A percentile compares a stretch with the other conserved stretches of the same genome.
These are phyloP conservation scores for Penicillium subrubescens DNA, from an alignment of 495 filamentous ascomycete genomes.

Conservation along the genomic window DNA sequence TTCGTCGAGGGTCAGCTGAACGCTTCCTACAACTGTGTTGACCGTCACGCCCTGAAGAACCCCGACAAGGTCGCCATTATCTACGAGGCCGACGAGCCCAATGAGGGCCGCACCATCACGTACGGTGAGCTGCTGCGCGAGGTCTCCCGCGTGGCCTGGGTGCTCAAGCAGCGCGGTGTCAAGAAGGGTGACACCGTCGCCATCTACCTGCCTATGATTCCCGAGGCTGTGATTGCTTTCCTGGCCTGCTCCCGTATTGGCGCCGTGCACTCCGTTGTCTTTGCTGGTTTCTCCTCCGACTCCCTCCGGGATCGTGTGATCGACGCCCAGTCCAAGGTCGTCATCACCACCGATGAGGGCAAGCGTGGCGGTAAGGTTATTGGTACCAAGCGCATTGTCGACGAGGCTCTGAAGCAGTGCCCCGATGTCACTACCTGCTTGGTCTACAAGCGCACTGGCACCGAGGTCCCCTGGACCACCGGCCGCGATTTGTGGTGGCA, in stretches of 20 bases:
- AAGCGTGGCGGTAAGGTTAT: constrained; percentile 98
- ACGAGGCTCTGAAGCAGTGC: constrained; percentile 96
- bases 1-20: constrained; percentile 93
- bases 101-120: constrained; percentile 84
- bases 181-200: constrained; percentile 97
- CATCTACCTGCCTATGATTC: constrained; percentile 98
- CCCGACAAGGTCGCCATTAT: constrained; percentile 93
- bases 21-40: constrained; percentile 96
- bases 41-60: constrained; percentile 91
- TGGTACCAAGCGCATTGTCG: constrained; percentile 98
- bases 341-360: constrained; percentile 96
- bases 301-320: constrained; percentile 94
- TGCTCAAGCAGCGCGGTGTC: constrained; percentile 91
- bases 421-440: constrained; percentile 83
- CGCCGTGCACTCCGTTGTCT: constrained; percentile 97
- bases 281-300: constrained; percentile 96
- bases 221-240: constrained; percentile 89
- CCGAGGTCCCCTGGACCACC: constrained; percentile 85
- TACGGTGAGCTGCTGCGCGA: constrained; percentile 93
- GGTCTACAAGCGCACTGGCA: constrained; percentile 94
- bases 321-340: constrained; percentile 85
- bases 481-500: constrained; percentile 98
- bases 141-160: constrained; percentile 82
- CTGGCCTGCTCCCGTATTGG: constrained; percentile 91
- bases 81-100: constrained; percentile 94